Evolutionary conservation across 495 filamentous ascomycete genomes (phyloP).

Genomic region (Chaetomium tenue): DNA sequence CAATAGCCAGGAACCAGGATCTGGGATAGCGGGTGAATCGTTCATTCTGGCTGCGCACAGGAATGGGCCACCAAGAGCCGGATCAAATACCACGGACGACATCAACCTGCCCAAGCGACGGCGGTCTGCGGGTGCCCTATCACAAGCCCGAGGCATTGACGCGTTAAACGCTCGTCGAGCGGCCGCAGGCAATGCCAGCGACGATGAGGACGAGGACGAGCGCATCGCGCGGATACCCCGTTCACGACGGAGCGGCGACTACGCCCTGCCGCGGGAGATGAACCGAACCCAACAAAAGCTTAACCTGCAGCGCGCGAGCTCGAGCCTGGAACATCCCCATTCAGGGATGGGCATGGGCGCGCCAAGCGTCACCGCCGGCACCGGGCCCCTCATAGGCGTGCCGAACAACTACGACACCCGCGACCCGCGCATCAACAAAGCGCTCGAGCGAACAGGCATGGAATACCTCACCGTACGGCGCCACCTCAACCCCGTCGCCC

Average conservation of each 20-base stretch:
- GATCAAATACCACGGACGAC: conserved; percentile 21
- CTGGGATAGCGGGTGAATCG: conserved; percentile 32
- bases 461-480: conserved; percentile 67
- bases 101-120: conserved; percentile 26
- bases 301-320: conserved; percentile 65
- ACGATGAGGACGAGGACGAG: conserved; percentile 31
- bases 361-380: conserved; percentile 33
- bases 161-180: conserved; percentile 13
- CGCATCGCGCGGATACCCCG: conserved; percentile 1
- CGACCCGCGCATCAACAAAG: conserved; percentile 54
- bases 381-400: conserved; percentile 39
- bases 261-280: conserved; percentile 47
- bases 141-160: conserved; percentile 22
- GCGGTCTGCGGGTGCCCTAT: conserved; percentile 31
- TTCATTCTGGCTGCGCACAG: conserved; percentile 29
- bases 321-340: conserved; percentile 57
- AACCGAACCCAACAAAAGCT: conserved; percentile 70
- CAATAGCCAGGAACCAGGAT: conserved; percentile 41
- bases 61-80: conserved; percentile 21
- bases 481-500: conserved; percentile 63
- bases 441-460: conserved; percentile 61
- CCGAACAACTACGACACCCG: conserved; percentile 44
- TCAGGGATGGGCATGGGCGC: conserved; percentile 34
- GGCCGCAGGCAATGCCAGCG: conserved; percentile 37
- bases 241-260: conserved; percentile 21